Evolutionary conservation across 495 filamentous ascomycete genomes (phyloP).

Genomic region (Hyaloscypha bicolor): DNA sequence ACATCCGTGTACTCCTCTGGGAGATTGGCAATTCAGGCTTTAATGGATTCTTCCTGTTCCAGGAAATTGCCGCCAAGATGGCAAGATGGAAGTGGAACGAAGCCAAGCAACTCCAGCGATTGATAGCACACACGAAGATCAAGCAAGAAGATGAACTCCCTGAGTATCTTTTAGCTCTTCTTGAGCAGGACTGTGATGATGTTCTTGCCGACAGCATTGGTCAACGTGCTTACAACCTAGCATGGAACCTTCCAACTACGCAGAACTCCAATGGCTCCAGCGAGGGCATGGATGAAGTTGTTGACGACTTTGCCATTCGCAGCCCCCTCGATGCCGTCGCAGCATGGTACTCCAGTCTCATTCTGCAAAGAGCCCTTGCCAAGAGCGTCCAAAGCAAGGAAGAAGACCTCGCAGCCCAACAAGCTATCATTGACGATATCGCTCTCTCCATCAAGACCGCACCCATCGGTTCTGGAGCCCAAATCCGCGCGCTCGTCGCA

Average conservation of each 20-base stretch:
- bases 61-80: slow-evolving; percentile 65
- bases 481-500: slow-evolving; percentile 77
- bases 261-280: slow-evolving; percentile 61
- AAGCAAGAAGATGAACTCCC: slow-evolving; percentile 66
- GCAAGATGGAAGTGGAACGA: slow-evolving; percentile 80
- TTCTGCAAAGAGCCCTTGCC: slow-evolving; percentile 71
- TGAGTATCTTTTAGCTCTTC: slow-evolving; percentile 69
- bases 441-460: slow-evolving; percentile 72
- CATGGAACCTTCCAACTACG: slow-evolving; percentile 79
- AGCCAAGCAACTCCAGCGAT: slow-evolving; percentile 65
- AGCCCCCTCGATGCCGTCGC: slow-evolving; percentile 89
- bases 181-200: slow-evolving; percentile 76
- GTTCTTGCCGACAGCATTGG: slow-evolving; percentile 77
- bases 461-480: slow-evolving; percentile 75
- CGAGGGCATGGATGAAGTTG: slow-evolving; percentile 79
- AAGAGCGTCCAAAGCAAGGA: slow-evolving; percentile 53
- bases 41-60: slow-evolving; percentile 59
- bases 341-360: slow-evolving; percentile 83
- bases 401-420: slow-evolving; percentile 32
- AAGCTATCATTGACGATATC: slow-evolving; percentile 58
- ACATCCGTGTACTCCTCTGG: slow-evolving; percentile 87
- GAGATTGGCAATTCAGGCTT: slow-evolving; percentile 67
- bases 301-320: slow-evolving; percentile 83
- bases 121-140: slow-evolving; percentile 54
- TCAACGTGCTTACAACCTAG: slow-evolving; percentile 87